Base-by-base conservation (phyloP, 352 stramenopile genomes). In the Bremia lactucae region DNA sequence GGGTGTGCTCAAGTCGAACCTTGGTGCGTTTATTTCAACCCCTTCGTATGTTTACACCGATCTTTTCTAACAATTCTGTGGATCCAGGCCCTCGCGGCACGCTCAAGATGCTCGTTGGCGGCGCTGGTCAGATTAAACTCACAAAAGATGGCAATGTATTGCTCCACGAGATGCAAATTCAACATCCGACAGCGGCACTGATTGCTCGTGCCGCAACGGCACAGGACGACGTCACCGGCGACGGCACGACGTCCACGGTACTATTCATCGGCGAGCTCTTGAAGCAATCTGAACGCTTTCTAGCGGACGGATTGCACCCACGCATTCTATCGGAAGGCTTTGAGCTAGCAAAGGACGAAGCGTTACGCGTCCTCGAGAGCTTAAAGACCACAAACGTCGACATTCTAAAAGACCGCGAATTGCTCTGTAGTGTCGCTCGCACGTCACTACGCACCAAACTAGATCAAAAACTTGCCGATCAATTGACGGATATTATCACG, bases 151-250 rank as follows among this genome's bases (percentile, higher is more conserved):
- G 96, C 62, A 96, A 98, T 57, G 96, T 98, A 14, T 63, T 99
- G 35, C 80, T 99, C 25, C 95, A 98, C 59, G 96, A 99, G 82
- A 99, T 99, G 96, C 96, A 99, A 77, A 98, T 97, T 72, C 83
- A 96, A 65, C 96, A 99, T 83, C 96, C 96, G 52, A 99, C 96
- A 15, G 96, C 96, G 13, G 87, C 88, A 31, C 74, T 99, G 55
- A 98, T 99, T 67, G 96, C 96, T 15, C 84, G 96, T 14, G 97
- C 95, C 1, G 96, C 96, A 19, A 99, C 96, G 2, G 96, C 96
- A 4, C 96, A 98, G 74, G 91, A 96, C 58, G 85, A 95, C 50
- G 72, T 94, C 26, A 95, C 85, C 46, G 88, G 95, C 31, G 96
- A 99, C 64, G 96, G 96, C 31, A 99, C 96, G 5, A 99, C 96